Base-by-base conservation (phyloP, 2,329 filamentous ascomycete species). In the Sordariomycetes sp. region DNA sequence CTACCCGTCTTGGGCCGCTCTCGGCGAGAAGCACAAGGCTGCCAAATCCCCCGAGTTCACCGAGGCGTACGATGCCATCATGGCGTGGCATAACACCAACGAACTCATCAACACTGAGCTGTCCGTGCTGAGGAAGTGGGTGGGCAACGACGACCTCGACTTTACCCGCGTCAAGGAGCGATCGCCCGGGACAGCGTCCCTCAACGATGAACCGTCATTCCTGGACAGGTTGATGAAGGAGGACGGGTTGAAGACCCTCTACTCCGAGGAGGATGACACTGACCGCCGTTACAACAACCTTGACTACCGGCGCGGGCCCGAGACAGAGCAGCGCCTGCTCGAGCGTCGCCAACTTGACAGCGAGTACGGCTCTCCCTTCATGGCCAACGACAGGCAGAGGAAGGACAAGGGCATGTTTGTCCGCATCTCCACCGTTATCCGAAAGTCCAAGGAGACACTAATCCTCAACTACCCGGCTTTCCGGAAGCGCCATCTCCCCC, bases 31-130 rank as follows among this genome's bases (percentile, higher is more conserved):
- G 24, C 88, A 97, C 69, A 88, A 90, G 25, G 76, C 87, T 48
- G 89, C 90, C 57, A 85, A 83, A 32, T 95, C 91, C 1, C 79
- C 83, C 34, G 81, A 86, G 34, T 99, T 92, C 72, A 79, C 82
- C 61, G 87, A 92, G 61, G 90, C 90, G 32, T 94, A 88, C 66
- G 89, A 96, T 68, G 88, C 93, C 54, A 87, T 99, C 63, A 85
- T 96, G 61, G 87, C 93, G 3, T 99, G 94, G 94, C 88, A 96
- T 77, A 99, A 97, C 72, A 97, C 92, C 56, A 97, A 92, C 35
- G 86, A 93, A 68, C 85, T 96, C 68, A 97, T 99, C 78, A 96
- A 95, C 70, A 96, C 90, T 2, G 90, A 99, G 70, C 81, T 99
- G 60, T 85, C 86, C 16, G 92, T 97, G 62, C 73, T 99, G 62